These are phyloP conservation scores for Musa itinerans DNA, from an alignment of 176 grass and related monocot species.

Conservation along the genomic window DNA sequence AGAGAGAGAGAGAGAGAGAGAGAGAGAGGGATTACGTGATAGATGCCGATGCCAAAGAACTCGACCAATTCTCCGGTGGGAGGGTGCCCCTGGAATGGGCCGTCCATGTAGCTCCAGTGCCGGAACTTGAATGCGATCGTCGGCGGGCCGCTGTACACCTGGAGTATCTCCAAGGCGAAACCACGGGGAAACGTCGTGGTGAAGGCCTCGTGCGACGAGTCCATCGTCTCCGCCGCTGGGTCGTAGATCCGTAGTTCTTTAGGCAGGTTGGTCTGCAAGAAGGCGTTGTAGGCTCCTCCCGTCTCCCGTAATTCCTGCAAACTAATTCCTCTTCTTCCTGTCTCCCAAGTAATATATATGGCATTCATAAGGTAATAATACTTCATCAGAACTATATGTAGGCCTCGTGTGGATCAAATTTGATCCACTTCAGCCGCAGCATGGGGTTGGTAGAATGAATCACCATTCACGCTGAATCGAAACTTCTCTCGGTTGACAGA, in stretches of 20 bases:
- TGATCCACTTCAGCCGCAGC: not conserved
- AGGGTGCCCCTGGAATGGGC: constrained; percentile 51
- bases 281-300: constrained; percentile 58
- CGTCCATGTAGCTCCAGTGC: constrained; percentile 81
- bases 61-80: constrained; percentile 41
- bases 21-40: constrained; percentile 25
- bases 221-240: constrained; percentile 32
- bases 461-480: constrained; percentile 47
- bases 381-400: not conserved
- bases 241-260: constrained; percentile 54
- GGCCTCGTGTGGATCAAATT: not conserved
- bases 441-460: not conserved
- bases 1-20: constrained; percentile 2
- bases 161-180: constrained; percentile 59
- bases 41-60: constrained; percentile 47
- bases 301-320: constrained; percentile 24
- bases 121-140: constrained; percentile 58
- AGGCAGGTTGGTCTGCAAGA: constrained; percentile 45
- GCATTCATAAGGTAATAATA: not conserved
- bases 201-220: constrained; percentile 39
- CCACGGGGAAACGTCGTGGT: constrained; percentile 43
- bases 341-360: not conserved
- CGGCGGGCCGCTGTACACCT: constrained; percentile 54
- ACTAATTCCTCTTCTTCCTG: constrained; percentile 21
- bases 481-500: constrained; percentile 24